Evolutionary conservation across 495 filamentous ascomycete species (phyloP).

Genomic region (Trichoderma orchidacearum): DNA sequence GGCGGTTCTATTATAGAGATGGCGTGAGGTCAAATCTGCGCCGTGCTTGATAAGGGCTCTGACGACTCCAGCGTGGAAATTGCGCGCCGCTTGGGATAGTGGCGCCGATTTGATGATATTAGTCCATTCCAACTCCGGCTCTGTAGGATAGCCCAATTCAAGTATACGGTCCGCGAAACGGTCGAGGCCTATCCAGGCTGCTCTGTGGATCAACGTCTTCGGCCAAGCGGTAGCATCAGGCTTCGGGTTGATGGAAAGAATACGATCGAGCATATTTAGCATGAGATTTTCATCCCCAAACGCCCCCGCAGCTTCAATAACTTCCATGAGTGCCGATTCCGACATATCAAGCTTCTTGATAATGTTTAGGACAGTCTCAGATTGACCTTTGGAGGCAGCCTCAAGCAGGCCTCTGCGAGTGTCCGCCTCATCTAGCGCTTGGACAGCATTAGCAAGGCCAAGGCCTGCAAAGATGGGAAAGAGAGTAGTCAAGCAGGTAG

Average conservation of each 20-base stretch:
- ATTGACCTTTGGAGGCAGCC: conserved; percentile 1
- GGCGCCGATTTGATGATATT: background rate
- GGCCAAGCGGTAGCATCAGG: background rate
- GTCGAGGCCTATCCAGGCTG: background rate
- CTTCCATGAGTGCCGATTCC: background rate
- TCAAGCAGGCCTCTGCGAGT: conserved; percentile 2
- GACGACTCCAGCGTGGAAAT: background rate
- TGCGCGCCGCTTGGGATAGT: background rate
- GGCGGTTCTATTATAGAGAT: background rate
- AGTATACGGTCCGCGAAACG: background rate
- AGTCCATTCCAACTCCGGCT: background rate
- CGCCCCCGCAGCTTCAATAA: background rate
- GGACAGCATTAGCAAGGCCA: background rate
- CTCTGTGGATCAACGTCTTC: background rate
- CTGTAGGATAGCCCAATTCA: background rate
- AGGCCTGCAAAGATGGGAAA: conserved; percentile 4
- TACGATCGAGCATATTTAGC: background rate
- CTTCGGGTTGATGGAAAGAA: background rate
- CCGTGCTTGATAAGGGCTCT: background rate
- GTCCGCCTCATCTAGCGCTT: background rate
- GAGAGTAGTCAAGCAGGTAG: conserved; percentile 2
- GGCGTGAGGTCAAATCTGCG: background rate
- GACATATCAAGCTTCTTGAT: background rate
- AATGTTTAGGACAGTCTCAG: background rate
- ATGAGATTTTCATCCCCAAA: background rate